Evolutionary conservation across 202 grass and related monocot species (phyloP).

Genomic region (Thinopyrum obtusiflorum): DNA sequence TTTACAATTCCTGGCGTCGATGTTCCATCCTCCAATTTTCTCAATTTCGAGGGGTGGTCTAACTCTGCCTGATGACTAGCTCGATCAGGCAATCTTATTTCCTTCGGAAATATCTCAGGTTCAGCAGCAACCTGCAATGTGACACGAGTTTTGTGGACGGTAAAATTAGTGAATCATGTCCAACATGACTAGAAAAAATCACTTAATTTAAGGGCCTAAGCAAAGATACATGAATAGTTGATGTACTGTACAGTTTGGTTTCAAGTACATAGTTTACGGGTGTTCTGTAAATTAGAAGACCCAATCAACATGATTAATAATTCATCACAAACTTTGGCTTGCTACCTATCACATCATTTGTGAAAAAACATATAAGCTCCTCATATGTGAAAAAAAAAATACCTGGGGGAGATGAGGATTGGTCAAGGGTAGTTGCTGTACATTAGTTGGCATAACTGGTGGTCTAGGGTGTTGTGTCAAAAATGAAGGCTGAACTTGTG

Average conservation of each 20-base stretch:
- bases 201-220: background rate
- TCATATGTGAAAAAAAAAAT: conserved; percentile 33
- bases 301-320: conserved; percentile 16
- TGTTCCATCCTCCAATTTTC: conserved; percentile 61
- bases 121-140: conserved; percentile 35
- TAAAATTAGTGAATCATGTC: conserved; percentile 3
- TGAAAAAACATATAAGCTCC: conserved; percentile 9
- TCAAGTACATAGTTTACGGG: conserved; percentile 19
- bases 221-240: background rate
- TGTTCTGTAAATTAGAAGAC: background rate
- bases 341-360: conserved; percentile 18
- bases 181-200: conserved; percentile 17
- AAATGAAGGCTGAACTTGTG: conserved; percentile 51
- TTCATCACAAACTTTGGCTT: conserved; percentile 22
- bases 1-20: conserved; percentile 36
- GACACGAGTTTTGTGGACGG: conserved; percentile 26
- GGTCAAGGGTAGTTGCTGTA: conserved; percentile 41
- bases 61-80: conserved; percentile 42
- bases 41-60: conserved; percentile 52
- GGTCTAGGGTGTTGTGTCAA: conserved; percentile 45
- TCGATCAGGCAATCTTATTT: conserved; percentile 48
- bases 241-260: conserved; percentile 19
- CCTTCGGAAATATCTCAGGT: conserved; percentile 37
- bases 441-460: conserved; percentile 46
- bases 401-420: conserved; percentile 53